Evolutionary conservation across 1,284 basidiomycete species (phyloP).

Genomic region (Bondarzewia mesenterica): DNA sequence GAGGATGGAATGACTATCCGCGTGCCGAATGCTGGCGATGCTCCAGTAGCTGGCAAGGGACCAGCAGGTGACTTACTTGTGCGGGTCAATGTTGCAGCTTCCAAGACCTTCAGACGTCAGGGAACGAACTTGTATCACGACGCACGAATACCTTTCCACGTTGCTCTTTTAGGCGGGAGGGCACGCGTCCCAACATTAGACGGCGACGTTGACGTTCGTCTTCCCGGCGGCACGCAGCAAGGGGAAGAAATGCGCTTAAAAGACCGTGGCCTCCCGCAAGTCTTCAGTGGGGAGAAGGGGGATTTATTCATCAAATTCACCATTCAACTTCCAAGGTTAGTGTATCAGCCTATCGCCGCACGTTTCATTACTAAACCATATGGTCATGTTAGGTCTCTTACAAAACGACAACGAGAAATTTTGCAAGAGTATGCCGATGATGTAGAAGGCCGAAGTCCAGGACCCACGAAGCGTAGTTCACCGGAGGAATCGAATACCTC

Average conservation of each 20-base stretch:
- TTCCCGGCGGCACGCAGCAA: constrained; percentile 91
- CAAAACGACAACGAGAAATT: constrained; percentile 78
- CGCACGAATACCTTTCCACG: constrained; percentile 87
- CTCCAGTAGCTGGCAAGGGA: constrained; percentile 74
- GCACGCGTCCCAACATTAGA: constrained; percentile 94
- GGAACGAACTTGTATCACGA: constrained; percentile 90
- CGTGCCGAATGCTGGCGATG: constrained; percentile 81
- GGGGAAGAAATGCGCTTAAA: constrained; percentile 96
- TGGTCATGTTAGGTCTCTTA: constrained; percentile 55
- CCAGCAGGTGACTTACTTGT: constrained; percentile 82
- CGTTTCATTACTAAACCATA: constrained; percentile 12
- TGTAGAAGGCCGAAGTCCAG: constrained; percentile 59
- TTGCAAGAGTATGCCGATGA: constrained; percentile 91
- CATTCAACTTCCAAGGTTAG: constrained; percentile 85
- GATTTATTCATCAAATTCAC: constrained; percentile 91
- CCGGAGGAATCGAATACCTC: constrained; percentile 8
- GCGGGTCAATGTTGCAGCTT: constrained; percentile 78
- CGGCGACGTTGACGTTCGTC: constrained; percentile 91
- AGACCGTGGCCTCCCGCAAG: constrained; percentile 76
- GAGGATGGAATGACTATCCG: constrained; percentile 96
- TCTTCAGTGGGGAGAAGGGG: constrained; percentile 66
- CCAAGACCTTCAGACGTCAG: constrained; percentile 85
- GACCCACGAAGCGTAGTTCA: constrained; percentile 15
- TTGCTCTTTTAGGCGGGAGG: constrained; percentile 85
- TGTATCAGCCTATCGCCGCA: constrained; percentile 11